Conservation (phyloP, 768 basidiomycete species). For the Pisolithus orientalis region DNA sequence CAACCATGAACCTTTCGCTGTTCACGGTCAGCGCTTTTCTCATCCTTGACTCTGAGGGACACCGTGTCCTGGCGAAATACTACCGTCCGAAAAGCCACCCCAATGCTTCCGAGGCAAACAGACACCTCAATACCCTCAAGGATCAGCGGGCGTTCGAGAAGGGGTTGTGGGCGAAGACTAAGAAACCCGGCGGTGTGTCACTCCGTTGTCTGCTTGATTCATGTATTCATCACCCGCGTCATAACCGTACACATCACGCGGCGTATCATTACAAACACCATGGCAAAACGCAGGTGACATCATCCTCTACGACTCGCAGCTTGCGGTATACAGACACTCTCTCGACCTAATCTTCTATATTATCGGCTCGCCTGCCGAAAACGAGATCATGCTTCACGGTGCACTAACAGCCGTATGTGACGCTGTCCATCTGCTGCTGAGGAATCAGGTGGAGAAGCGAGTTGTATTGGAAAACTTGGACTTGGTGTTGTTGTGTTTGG, state of each 20-base stretch:
- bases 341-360: constrained; percentile 95
- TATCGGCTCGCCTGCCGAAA: constrained; percentile 80
- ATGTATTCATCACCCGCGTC: background rate
- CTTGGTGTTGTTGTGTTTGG: constrained; percentile 83
- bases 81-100: constrained; percentile 71
- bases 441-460: constrained; percentile 93
- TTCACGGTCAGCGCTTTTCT: constrained; percentile 85
- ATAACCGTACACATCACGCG: background rate
- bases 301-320: constrained; percentile 81
- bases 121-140: constrained; percentile 65
- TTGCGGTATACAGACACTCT: constrained; percentile 92
- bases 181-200: constrained; percentile 78
- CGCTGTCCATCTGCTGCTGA: constrained; percentile 76
- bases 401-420: constrained; percentile 82
- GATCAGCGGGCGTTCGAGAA: constrained; percentile 97
- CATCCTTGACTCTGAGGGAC: constrained; percentile 92
- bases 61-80: constrained; percentile 94
- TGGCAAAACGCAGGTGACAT: constrained; percentile 65
- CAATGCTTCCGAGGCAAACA: constrained; percentile 43
- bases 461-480: constrained; percentile 93
- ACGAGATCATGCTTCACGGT: constrained; percentile 93
- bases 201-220: background rate
- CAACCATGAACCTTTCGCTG: constrained; percentile 67
- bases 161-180: constrained; percentile 91
- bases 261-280: background rate